Evolutionary conservation across 345 rosid species (phyloP).

Genomic region (Limnanthes douglasii): DNA sequence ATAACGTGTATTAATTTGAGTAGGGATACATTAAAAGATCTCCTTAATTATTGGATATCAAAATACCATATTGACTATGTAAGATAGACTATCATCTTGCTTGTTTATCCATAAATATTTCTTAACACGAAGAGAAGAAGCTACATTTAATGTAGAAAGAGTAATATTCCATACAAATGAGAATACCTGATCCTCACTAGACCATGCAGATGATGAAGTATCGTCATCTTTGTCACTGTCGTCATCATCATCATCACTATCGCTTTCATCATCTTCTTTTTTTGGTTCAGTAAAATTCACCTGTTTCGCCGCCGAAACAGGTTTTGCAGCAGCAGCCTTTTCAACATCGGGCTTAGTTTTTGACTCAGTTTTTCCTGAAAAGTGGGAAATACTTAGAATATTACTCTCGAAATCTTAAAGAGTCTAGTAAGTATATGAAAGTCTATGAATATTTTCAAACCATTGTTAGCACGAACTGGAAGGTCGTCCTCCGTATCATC

Average conservation of each 20-base stretch:
- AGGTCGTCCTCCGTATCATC: constrained; percentile 6
- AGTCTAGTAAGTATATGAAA: neutral
- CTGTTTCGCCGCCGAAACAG: constrained; percentile 15
- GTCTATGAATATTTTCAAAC: constrained; percentile 6
- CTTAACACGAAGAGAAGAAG: too few relatives aligned
- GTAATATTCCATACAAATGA: too few relatives aligned
- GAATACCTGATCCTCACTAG: constrained; percentile 26
- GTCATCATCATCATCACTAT: constrained; percentile 12
- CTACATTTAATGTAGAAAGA: too few relatives aligned
- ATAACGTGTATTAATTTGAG: too few relatives aligned
- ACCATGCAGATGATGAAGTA: constrained; percentile 5
- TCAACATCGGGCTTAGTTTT: neutral
- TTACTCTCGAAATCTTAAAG: neutral
- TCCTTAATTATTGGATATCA: too few relatives aligned
- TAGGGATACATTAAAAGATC: too few relatives aligned
- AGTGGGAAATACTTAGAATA: constrained; percentile 1
- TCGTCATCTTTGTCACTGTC: constrained; percentile 25
- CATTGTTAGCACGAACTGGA: constrained; percentile 8
- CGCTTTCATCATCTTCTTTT: constrained; percentile 16
- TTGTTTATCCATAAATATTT: too few relatives aligned
- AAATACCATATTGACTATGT: too few relatives aligned
- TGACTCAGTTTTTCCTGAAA: constrained; percentile 14
- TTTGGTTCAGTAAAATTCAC: constrained; percentile 30
- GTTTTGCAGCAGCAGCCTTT: constrained; percentile 6
- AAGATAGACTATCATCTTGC: too few relatives aligned